These are phyloP conservation scores for Pythium vanterpoolii DNA, from an alignment of 352 stramenopile genomes.

Conservation along the genomic window DNA sequence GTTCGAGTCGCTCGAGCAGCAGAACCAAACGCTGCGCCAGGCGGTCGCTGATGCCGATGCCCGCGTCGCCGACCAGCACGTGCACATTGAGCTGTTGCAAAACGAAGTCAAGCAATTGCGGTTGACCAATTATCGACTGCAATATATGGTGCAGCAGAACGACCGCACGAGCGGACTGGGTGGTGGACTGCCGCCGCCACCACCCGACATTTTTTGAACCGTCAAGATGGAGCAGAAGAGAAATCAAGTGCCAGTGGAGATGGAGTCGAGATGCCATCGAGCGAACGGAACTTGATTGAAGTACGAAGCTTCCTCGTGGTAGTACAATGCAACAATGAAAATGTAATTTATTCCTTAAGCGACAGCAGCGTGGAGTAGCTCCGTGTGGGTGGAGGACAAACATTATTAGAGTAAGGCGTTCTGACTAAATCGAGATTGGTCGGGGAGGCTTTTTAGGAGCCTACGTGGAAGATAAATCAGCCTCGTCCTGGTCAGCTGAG, in stretches of 20 bases:
- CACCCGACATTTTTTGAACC: conserved; percentile 66
- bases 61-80: conserved; percentile 49
- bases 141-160: conserved; percentile 72
- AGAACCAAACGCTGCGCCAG: conserved; percentile 53
- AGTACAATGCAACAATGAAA: not conserved
- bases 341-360: conserved; percentile 24
- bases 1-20: conserved; percentile 39
- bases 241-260: not conserved
- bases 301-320: no score
- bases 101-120: conserved; percentile 68
- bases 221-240: not conserved
- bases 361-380: no score
- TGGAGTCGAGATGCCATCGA: not conserved
- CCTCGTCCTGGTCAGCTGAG: not conserved
- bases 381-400: not conserved
- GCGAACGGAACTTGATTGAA: no score
- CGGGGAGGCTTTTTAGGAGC: not conserved
- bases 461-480: not conserved
- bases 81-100: conserved; percentile 66
- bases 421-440: not conserved
- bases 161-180: conserved; percentile 28
- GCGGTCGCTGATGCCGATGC: conserved; percentile 39
- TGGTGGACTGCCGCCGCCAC: conserved; percentile 45
- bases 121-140: conserved; percentile 62
- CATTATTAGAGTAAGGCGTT: not conserved